Evolutionary conservation across 306 rosid species (phyloP), one percentile per base, ranked within the genome.

Genomic region (Vigna trinervia): DNA sequence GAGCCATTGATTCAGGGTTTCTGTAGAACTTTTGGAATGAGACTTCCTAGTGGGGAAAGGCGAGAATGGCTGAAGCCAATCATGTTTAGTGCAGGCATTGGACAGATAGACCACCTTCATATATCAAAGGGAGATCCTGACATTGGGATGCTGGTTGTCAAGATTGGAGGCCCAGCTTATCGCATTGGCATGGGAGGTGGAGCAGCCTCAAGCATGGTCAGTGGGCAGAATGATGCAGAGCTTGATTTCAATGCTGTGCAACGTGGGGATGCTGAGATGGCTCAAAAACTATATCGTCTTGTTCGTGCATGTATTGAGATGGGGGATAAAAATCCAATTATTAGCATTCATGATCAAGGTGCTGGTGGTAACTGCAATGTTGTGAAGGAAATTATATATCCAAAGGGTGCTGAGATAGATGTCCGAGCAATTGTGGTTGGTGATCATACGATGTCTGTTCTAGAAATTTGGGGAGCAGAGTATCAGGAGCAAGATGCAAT

Each of bases 401-500:
- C 96, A 1, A 84, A 88, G 74, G 97, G 94, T 61, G 98, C 96
- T 56, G 86, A 89, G 84, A 93, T 90, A 28, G 91, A 92, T 80
- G 80, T 92, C 6, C 87, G 96, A 12, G 81, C 91, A 69, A 76
- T 90, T 74, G 92, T 93, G 45, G 96, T 93, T 12, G 97, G 98
- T 78, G 98, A 91, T 78, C 91, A 89, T 60, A 91, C 98, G 1
- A 91, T 93, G 96, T 93, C 96, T 82, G 87, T 93, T 64, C 80
- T 93, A n/a, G 98, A 93, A 85, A 93, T 93, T 60, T 93, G 97
- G 96, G 98, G 98, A 65, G 98, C 98, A 54, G 97, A 93, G 77
- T 93, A 93, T 79, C 97, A 91, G 78, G 98, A 93, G 82, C 98
- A 93, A 80, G 98, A 91, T 75, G 97, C 96, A 71, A 90, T 93